Evolutionary conservation across 2,329 filamentous ascomycete genomes (phyloP), one percentile per base, ranked within the genome.

Genomic region (Hypoxylon sp.): DNA sequence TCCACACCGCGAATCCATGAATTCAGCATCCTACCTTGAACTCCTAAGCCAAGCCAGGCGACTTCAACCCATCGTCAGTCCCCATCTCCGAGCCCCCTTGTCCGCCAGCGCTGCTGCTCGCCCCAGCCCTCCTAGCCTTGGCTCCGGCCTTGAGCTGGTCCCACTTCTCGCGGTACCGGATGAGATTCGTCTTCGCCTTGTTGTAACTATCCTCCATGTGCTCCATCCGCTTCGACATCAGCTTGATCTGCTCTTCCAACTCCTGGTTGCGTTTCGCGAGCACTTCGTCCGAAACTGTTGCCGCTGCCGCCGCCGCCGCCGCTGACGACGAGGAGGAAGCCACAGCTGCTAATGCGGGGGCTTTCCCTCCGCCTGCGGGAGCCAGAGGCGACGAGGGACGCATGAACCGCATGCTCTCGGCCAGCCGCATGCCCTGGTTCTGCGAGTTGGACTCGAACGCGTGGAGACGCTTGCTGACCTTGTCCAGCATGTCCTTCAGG

Each of bases 371-470:
- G 15, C 27, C 29, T 5, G 26, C 21, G 12, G 68, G 55, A 29
- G 76, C 57, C 56, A 69, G 63, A 2, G 83, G 82, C 26, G 82
- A 85, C 3, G 76, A 75, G 1, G 82, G 81, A 9, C 79, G 75
- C 71, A 83, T 80, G 4, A 87, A 69, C n/a, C 83, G 77, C 68
- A 85, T 86, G 61, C 90, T 96, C 69, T 97, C 91, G 9, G 92
- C 90, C 23, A 97, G 80, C 2, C 91, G 90, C 72, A 92, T 83
- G 43, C 88, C 90, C 26, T 89, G 92, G 57, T 87, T 91, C 72
- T 97, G 94, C 0, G 91, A 91, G 63, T 90, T 92, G 27, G 91
- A 87, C 71, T 99, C 93, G 74, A 96, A 99, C 56, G 91, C 88
- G 64, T 94, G 89, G n/a, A 99, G 81, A 0, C 93, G 84, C 63